Percentiles rank a stretch among this genome's conserved stretches.
Evolutionary conservation across 495 filamentous ascomycete species (phyloP).

Genomic region (Penicillium verhagenii): DNA sequence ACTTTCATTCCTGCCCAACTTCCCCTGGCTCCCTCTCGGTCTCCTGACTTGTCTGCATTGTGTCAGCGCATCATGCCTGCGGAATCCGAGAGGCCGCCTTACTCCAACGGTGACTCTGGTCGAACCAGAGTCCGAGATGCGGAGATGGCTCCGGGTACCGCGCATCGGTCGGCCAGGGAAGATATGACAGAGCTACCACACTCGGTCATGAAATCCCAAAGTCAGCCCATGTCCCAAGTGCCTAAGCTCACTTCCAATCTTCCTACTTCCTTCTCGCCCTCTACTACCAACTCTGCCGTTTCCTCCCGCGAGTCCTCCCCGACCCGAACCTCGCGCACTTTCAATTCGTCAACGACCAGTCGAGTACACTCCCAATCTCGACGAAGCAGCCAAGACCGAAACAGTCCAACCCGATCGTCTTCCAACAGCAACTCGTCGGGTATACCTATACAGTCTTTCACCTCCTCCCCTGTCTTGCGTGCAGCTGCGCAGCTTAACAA

Average conservation of each 20-base stretch:
- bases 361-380: constrained; percentile 54
- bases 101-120: constrained; percentile 35
- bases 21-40: constrained; percentile 38
- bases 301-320: constrained; percentile 54
- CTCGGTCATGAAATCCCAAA: constrained; percentile 30
- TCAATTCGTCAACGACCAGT: constrained; percentile 29
- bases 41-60: constrained; percentile 41
- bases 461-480: constrained; percentile 61
- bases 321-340: constrained; percentile 35
- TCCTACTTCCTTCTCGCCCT: constrained; percentile 35
- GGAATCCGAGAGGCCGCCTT: constrained; percentile 47
- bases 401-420: constrained; percentile 57
- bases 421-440: constrained; percentile 39
- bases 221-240: constrained; percentile 34
- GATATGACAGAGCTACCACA: constrained; percentile 33
- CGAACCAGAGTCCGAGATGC: constrained; percentile 34
- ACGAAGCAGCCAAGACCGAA: constrained; percentile 65
- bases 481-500: constrained; percentile 63
- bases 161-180: constrained; percentile 30
- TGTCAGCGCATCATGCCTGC: constrained; percentile 41
- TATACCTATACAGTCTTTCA: constrained; percentile 49
- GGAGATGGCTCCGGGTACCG: constrained; percentile 27
- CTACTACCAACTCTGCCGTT: constrained; percentile 42
- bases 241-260: constrained; percentile 37
- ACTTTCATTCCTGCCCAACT: constrained; percentile 29